Percentiles rank a stretch among this genome's conserved stretches.
Conservation (phyloP, 2,329 filamentous ascomycete species). For the Nigrospora sphaerica region DNA sequence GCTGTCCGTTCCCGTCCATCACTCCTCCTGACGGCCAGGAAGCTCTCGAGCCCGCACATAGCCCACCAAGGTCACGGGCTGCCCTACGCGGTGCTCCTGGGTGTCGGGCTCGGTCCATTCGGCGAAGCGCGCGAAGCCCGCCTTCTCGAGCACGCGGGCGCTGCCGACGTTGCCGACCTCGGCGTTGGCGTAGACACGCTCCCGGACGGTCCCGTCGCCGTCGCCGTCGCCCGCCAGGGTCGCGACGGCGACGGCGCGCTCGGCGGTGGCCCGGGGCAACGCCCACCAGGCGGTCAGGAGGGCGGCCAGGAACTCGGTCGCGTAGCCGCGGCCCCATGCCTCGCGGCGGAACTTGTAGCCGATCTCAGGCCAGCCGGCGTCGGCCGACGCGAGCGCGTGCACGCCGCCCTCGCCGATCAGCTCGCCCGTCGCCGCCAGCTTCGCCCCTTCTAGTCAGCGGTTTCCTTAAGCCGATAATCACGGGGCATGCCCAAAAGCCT, state of each 20-base stretch:
- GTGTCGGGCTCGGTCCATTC: slow-evolving; percentile 17
- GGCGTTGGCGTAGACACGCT: slow-evolving; percentile 14
- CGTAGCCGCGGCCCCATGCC: slow-evolving; percentile 3
- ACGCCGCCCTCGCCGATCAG: slow-evolving; percentile 33
- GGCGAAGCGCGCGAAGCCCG: slow-evolving; percentile 15
- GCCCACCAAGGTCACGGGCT: slow-evolving; percentile 11
- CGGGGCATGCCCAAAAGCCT: no score
- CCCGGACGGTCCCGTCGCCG: slow-evolving; percentile 15
- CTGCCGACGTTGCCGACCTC: slow-evolving; percentile 13
- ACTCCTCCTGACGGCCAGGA: no score
- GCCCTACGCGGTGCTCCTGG: slow-evolving; percentile 12
- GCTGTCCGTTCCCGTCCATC: no score
- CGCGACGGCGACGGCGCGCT: not conserved
- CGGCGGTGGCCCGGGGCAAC: not conserved
- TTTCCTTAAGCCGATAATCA: no score
- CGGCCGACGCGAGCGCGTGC: slow-evolving; percentile 1
- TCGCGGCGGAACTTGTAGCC: slow-evolving; percentile 5
- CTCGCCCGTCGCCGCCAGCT: slow-evolving; percentile 28
- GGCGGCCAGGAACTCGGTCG: slow-evolving; percentile 1
- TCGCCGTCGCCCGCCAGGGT: slow-evolving; percentile 13
- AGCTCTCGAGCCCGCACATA: not conserved
- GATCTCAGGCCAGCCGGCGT: slow-evolving; percentile 4
- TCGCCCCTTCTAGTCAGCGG: no score
- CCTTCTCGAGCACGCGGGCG: slow-evolving; percentile 15
- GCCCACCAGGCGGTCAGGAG: slow-evolving; percentile 2